phyloP scores from a whole-genome alignment of 2,329 filamentous ascomycete species.

The Chaetomiaceae sp. region DNA sequence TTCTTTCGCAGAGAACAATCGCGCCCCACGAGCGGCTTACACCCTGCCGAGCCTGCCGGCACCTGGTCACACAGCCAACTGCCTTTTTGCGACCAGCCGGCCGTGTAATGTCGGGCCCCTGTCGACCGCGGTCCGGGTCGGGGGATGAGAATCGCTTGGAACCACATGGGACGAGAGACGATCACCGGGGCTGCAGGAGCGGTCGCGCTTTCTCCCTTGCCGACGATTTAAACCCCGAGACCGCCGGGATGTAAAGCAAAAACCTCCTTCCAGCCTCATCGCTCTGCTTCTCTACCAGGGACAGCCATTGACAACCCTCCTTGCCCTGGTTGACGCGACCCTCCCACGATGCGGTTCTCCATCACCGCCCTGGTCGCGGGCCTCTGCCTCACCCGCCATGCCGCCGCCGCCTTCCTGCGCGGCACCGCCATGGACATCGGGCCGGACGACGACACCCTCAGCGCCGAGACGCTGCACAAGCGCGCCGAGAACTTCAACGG shows the following conservation, averaged over 20 bases:
- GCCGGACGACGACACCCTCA: slow-evolving; percentile 16
- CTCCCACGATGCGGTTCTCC: slow-evolving; percentile 14
- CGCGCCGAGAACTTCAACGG: slow-evolving; percentile 18
- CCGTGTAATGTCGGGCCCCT: background rate
- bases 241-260: too few relatives aligned
- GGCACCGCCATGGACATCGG: slow-evolving; percentile 20
- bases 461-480: slow-evolving; percentile 10
- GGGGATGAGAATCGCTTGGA: background rate
- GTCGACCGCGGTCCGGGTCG: slow-evolving; percentile 7
- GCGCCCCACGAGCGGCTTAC: background rate
- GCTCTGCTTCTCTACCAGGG: background rate
- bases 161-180: background rate
- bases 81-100: slow-evolving; percentile 3
- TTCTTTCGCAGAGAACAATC: background rate
- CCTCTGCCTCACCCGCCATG: slow-evolving; percentile 1
- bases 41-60: background rate
- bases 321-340: background rate
- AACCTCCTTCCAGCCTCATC: background rate
- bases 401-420: slow-evolving; percentile 9
- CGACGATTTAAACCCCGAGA: too few relatives aligned
- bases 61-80: background rate
- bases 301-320: too few relatives aligned
- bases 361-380: slow-evolving; percentile 6
- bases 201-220: background rate
- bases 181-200: background rate